Percentiles rank a stretch among this genome's conserved stretches.
phyloP scores from a whole-genome alignment of 495 filamentous ascomycete species.

The Letharia columbiana region DNA sequence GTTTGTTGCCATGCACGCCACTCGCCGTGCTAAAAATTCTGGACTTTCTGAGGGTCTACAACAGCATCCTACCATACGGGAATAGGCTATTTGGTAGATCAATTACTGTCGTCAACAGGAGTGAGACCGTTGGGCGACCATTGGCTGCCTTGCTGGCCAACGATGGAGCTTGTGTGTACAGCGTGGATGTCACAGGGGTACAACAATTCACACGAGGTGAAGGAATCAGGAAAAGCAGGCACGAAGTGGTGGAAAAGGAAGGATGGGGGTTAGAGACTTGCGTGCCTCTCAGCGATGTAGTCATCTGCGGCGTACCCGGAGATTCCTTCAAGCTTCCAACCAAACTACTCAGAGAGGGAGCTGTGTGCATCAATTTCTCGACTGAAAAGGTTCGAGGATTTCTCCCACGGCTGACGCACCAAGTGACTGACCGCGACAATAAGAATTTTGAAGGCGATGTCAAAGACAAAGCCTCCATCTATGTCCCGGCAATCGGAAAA shows the following conservation, averaged over 20 bases:
- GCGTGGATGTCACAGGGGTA: conserved; percentile 84
- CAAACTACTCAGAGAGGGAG: conserved; percentile 71
- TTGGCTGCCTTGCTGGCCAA: conserved; percentile 93
- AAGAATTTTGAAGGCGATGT: conserved; percentile 81
- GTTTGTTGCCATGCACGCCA: conserved; percentile 88
- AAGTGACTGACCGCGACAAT: conserved; percentile 5
- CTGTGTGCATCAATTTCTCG: conserved; percentile 95
- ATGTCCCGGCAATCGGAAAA: conserved; percentile 93
- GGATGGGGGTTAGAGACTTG: conserved; percentile 70
- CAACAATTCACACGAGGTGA: conserved; percentile 83
- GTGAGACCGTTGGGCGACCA: conserved; percentile 88
- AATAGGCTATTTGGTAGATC: conserved; percentile 86
- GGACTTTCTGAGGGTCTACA: conserved; percentile 91
- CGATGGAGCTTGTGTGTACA: conserved; percentile 91
- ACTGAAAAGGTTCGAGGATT: conserved; percentile 59
- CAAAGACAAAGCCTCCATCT: conserved; percentile 92
- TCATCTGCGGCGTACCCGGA: conserved; percentile 87
- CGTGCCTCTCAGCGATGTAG: conserved; percentile 79
- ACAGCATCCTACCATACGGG: conserved; percentile 87
- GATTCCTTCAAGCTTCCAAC: conserved; percentile 82
- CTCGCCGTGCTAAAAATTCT: conserved; percentile 93
- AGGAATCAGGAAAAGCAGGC: conserved; percentile 69
- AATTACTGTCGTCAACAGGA: conserved; percentile 89
- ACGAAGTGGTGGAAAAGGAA: conserved; percentile 74
- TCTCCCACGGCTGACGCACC: background rate